Conservation (phyloP, 345 rosid species). For the Brassica napus region Da-Ae NC_063434.1:3011001-3011500, state of each 20-base stretch:
- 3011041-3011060: background rate
- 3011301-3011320: background rate
- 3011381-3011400: conserved; percentile 24
- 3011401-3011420: conserved; percentile 5
- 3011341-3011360: background rate
- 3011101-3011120: background rate
- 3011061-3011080: background rate
- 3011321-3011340: background rate
- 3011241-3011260: background rate
- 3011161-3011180: background rate
- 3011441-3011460: no score
- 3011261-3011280: background rate
- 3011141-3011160: background rate
- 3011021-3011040: background rate
- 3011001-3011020: background rate
- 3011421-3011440: conserved; percentile 18
- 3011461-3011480: no score
- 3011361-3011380: conserved; percentile 37
- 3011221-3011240: background rate
- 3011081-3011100: background rate
- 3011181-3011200: background rate
- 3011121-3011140: background rate
- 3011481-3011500: no score
- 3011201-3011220: background rate
- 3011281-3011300: conserved; percentile 1